Conservation (phyloP, 2,329 filamentous ascomycete genomes). For the Botrytis cinerea region DNA sequence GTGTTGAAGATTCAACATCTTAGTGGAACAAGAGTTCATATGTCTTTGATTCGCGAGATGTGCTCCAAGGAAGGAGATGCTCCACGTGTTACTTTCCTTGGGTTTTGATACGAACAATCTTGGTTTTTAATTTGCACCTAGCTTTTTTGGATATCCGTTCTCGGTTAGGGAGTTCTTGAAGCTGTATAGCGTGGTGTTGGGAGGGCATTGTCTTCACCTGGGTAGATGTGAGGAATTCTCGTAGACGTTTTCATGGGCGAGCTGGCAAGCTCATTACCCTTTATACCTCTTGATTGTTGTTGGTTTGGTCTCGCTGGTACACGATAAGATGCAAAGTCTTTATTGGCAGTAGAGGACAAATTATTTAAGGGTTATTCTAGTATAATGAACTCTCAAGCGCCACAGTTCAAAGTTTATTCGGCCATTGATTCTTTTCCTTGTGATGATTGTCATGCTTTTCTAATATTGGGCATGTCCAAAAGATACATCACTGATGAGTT, state of each 20-base stretch:
- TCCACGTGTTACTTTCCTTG: slow-evolving; percentile 20
- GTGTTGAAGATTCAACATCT: slow-evolving; percentile 18
- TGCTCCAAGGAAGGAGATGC: slow-evolving; percentile 17
- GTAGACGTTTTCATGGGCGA: neutral
- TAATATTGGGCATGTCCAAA: neutral
- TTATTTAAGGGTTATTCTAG: neutral
- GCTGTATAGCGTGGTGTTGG: neutral
- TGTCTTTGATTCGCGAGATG: slow-evolving; percentile 20
- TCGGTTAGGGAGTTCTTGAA: neutral
- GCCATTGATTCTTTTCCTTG: neutral
- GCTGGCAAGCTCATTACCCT: neutral
- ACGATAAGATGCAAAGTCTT: neutral
- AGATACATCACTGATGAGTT: neutral
- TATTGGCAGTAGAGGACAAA: neutral
- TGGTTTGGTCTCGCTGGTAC: neutral
- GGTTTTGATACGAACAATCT: neutral
- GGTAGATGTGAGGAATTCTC: neutral
- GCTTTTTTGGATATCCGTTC: neutral
- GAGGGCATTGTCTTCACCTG: neutral
- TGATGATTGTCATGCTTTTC: neutral
- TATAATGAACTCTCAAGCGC: neutral
- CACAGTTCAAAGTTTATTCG: neutral
- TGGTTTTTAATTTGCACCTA: neutral
- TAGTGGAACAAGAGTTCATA: neutral
- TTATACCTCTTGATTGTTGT: neutral